Evolutionary conservation across 352 stramenopile genomes (phyloP), one percentile per base, ranked within the genome.

Genomic region (Elongisporangium anandrum): DNA sequence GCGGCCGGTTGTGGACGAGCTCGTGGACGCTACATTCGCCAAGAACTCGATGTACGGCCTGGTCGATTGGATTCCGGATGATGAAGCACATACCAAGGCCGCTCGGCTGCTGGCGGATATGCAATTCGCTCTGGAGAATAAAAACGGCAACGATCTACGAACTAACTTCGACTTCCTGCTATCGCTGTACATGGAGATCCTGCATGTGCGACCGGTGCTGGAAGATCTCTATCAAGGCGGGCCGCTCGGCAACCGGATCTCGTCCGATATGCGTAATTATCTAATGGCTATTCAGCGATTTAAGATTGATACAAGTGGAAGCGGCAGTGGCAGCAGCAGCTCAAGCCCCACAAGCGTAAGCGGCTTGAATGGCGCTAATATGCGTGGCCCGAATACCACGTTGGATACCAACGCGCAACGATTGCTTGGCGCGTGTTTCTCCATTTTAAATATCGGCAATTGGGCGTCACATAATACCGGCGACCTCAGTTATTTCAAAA

Each of bases 191-290:
- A 62, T 56, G 50, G 23, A 49, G 21, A 47, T 19, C 15, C 57
- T 62, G 16, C 34, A 49, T 39, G 48, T 62, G 34, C 48, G 50
- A 39, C 20, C 50, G 15, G 57, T 62, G 26, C 50, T 62, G 49
- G 52, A 52, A 26, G 50, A 54, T 56, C 29, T 52, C 10, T 54
- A 54, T 34, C n/a, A 49, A 22, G 49, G 57, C 34, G 57, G 52
- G 34, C 57, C 48, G 34, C 57, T 62, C 19, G 57, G 48, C 26
- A 51, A 45, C 17, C 48, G 50, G 38, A 62, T 62, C 54, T 54
- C 57, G 57, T 21, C 48, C 24, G 50, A 57, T 49, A 52, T 62
- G 50, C 54, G 56, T 20, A 62, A 62, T 55, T 62, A 62, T 62
- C 57, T 62, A 56, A 54, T 26, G 12, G 56, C 38, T 21, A 56